Base-by-base conservation (phyloP, 225 moss, liverwort and hornwort species). In the Thuidium tamariscinum region DNA sequence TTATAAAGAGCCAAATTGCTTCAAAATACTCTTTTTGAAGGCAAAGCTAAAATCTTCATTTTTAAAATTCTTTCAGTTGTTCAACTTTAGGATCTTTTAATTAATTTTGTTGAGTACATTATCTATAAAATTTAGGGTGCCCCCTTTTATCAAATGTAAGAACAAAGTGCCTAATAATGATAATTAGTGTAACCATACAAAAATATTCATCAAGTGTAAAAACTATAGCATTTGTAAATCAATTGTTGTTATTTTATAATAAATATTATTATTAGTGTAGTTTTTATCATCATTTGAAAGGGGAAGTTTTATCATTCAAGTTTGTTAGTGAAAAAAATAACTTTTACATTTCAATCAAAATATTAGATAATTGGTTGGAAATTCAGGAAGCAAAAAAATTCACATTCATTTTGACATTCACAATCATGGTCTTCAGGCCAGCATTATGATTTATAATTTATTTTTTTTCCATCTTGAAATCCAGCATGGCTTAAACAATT, bases 101-200 rank as follows among this genome's bases (percentile, higher is more conserved):
- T 34, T 34, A 4, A 32, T 0, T 32, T 32, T 74, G 9, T 20
- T 13, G 13, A 6, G 1, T 3, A 21, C 5, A 34, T 21, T 2
- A 1, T 21, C 7, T 0, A 21, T 8, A 74, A 20, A 7, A 7
- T 8, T 51, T 7, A 7, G 21, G 13, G 0, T 8, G 3, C 12
- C 12, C 1, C 0, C 2, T 1, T 0, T 13, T 34, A 74, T 1
- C 8, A 34, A n/a, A 34, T 22, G 14, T 21, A 34, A 51, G 51
- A 13, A 51, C 0, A 5, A 1, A 34, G 8, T 49, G 34, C 13
- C 34, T 13, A 30, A 26, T 71, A 19, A 6, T 30, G 30, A 46
- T 73, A 32, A 11, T 19, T 30, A 18, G 4, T 19, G 2, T 11
- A 48, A 19, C 9, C 2, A 32, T 1, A 0, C 7, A 73, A 32